A percentile compares a stretch with the other conserved stretches of the same genome.
phyloP scores from a whole-genome alignment of 192 early-diverging fungal species.

The Jimgerdemannia flammicorona region DNA sequence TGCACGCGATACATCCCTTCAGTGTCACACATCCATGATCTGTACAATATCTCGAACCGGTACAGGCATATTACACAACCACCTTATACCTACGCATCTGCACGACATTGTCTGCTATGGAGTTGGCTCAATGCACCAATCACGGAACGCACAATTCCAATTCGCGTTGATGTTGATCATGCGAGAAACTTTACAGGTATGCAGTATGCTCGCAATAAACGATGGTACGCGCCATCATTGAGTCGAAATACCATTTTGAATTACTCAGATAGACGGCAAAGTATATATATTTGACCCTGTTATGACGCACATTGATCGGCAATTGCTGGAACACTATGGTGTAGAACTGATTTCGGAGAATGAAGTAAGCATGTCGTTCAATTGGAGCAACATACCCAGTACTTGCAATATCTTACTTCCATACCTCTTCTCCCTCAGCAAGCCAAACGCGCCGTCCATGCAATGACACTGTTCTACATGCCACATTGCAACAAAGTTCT shows the following conservation, averaged over 20 bases:
- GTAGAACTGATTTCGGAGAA: constrained; percentile 23
- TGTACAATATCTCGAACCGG: neutral
- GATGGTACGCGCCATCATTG: neutral
- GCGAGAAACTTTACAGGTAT: constrained; percentile 21
- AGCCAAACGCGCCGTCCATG: constrained; percentile 14
- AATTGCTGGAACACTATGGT: constrained; percentile 17
- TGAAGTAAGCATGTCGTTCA: constrained; percentile 12
- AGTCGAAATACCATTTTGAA: neutral
- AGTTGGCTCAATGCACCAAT: constrained; percentile 32
- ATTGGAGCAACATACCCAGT: neutral
- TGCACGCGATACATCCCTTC: no score
- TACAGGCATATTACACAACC: neutral
- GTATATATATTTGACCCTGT: constrained; percentile 35
- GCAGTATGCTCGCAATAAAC: neutral
- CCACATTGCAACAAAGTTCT: constrained; percentile 27
- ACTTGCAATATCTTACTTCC: neutral
- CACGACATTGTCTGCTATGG: constrained; percentile 33
- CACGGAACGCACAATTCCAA: constrained; percentile 30
- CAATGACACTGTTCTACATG: constrained; percentile 33
- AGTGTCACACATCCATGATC: neutral
- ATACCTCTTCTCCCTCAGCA: constrained; percentile 1
- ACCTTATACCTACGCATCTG: neutral
- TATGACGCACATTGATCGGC: constrained; percentile 26
- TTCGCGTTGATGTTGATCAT: constrained; percentile 24
- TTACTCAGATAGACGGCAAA: constrained; percentile 16